phyloP scores from a whole-genome alignment of 768 basidiomycete species.

The Rhizopogon roseolus region DNA sequence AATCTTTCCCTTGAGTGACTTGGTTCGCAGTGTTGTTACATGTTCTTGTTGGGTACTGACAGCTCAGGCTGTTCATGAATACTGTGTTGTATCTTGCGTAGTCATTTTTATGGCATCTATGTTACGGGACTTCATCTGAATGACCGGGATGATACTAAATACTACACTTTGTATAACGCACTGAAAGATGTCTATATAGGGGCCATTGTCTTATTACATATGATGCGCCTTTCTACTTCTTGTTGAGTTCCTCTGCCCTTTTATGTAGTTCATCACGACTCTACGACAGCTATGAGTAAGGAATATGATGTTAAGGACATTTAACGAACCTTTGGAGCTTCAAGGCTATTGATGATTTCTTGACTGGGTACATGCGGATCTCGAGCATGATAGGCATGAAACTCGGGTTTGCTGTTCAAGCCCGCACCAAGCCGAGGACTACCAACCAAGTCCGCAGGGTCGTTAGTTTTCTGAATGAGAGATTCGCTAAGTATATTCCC shows the following conservation, averaged over 20 bases:
- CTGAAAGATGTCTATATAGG: too few relatives aligned
- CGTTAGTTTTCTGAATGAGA: conserved; percentile 47
- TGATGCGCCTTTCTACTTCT: conserved; percentile 7
- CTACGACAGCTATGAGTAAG: conserved; percentile 21
- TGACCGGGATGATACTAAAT: too few relatives aligned
- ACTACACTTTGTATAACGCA: too few relatives aligned
- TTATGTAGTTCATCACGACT: conserved; percentile 47
- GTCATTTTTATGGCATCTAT: not conserved
- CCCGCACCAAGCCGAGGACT: conserved; percentile 30
- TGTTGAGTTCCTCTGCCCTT: conserved; percentile 44
- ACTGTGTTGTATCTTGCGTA: too few relatives aligned
- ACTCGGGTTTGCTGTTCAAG: conserved; percentile 33
- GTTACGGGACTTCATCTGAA: too few relatives aligned
- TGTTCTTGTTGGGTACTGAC: not conserved
- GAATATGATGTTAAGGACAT: not conserved
- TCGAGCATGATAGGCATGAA: conserved; percentile 43
- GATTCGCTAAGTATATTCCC: not conserved
- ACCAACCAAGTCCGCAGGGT: conserved; percentile 47
- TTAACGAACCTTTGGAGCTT: conserved; percentile 40
- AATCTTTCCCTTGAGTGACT: not conserved
- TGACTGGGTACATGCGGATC: conserved; percentile 47
- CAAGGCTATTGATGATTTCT: conserved; percentile 40
- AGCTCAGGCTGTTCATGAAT: not conserved
- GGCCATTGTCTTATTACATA: too few relatives aligned
- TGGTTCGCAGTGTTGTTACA: not conserved